Percentiles rank a stretch among this genome's conserved stretches.
Evolutionary conservation across 148 eudicot genomes (phyloP).

Genomic region (Drosera capensis): DNA sequence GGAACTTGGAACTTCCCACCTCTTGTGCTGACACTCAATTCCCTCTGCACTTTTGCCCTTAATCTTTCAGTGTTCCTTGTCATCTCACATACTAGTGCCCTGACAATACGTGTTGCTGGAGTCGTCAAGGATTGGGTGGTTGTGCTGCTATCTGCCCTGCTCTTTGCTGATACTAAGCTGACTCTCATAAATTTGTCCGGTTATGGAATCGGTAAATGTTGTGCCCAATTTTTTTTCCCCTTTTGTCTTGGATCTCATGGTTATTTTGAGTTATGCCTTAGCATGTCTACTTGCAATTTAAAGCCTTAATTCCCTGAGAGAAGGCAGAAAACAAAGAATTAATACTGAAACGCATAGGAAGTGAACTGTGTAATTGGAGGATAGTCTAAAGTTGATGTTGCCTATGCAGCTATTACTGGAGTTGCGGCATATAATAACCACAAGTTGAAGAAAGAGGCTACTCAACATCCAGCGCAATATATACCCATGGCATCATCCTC

Average conservation of each 20-base stretch:
- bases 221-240: neutral
- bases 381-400: slow-evolving; percentile 5
- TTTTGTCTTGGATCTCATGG: neutral
- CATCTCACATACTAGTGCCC: slow-evolving; percentile 27
- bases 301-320: too few relatives aligned
- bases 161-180: slow-evolving; percentile 33
- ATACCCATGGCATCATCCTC: slow-evolving; percentile 39
- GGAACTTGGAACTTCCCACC: slow-evolving; percentile 21
- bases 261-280: neutral
- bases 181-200: slow-evolving; percentile 23
- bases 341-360: too few relatives aligned
- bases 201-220: slow-evolving; percentile 48
- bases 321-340: neutral
- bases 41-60: slow-evolving; percentile 23
- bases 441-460: slow-evolving; percentile 71
- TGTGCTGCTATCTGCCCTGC: slow-evolving; percentile 29
- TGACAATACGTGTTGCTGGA: slow-evolving; percentile 35
- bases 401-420: slow-evolving; percentile 82
- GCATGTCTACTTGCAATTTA: too few relatives aligned
- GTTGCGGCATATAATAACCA: slow-evolving; percentile 87
- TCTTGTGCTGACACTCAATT: slow-evolving; percentile 21
- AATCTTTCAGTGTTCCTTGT: slow-evolving; percentile 30
- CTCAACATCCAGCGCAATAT: slow-evolving; percentile 25
- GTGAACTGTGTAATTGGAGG: neutral
- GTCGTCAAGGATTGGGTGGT: slow-evolving; percentile 34